Percentiles rank a stretch among this genome's conserved stretches.
Conservation (phyloP, 371 early-diverging fungal species). For the Dipsacomyces acuminosporus region DNA sequence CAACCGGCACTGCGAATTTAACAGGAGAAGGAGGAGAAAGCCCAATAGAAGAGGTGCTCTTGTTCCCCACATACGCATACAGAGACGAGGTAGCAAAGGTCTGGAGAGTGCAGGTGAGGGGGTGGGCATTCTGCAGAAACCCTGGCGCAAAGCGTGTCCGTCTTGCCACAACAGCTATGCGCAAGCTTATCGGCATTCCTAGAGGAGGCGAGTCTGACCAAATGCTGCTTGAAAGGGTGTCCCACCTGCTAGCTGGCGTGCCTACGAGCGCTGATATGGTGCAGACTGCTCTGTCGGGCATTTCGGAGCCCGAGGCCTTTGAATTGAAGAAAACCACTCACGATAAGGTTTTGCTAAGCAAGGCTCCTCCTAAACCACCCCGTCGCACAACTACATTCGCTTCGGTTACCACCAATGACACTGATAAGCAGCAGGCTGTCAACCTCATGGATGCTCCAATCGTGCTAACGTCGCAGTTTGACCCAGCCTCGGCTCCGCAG, state of each 20-base stretch:
- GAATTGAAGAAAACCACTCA: constrained; percentile 15
- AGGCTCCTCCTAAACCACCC: too few species aligned
- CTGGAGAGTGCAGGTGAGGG: constrained; percentile 42
- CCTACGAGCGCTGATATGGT: constrained; percentile 22
- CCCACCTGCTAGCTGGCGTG: constrained; percentile 29
- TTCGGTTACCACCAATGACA: too few species aligned
- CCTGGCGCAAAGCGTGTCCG: constrained; percentile 25
- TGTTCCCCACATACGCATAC: constrained; percentile 39
- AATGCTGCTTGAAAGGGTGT: constrained; percentile 33
- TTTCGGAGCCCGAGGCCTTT: constrained; percentile 33
- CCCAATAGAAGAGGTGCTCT: constrained; percentile 26
- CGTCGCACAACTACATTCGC: background rate
- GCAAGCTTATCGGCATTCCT: constrained; percentile 27
- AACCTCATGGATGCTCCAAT: constrained; percentile 37
- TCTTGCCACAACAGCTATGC: constrained; percentile 26
- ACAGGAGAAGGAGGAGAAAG: background rate
- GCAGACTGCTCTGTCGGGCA: constrained; percentile 37
- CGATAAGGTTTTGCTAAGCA: too few species aligned
- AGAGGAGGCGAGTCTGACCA: constrained; percentile 26
- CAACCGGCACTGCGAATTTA: background rate
- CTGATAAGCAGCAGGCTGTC: constrained; percentile 6
- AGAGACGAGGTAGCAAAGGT: constrained; percentile 41
- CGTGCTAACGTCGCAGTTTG: constrained; percentile 31
- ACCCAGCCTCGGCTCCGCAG: too few species aligned
- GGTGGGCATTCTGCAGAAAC: constrained; percentile 38